These are phyloP conservation scores for Cercis canadensis DNA, from an alignment of 306 rosid species.

Conservation along the genomic window DNA sequence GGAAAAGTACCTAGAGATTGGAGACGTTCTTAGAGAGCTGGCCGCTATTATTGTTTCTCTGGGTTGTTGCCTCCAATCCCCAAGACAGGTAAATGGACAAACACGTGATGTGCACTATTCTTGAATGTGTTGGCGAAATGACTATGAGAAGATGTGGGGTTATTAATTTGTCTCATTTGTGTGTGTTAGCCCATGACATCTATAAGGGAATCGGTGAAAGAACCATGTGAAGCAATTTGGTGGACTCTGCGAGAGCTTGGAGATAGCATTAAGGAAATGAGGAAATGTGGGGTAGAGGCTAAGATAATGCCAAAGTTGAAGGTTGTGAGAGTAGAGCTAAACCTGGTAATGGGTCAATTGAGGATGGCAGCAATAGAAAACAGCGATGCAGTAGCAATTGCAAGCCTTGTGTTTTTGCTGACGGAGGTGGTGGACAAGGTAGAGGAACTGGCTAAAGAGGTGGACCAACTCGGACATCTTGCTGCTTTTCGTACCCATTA, in stretches of 20 bases:
- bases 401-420: constrained; percentile 56
- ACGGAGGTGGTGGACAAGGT: constrained; percentile 64
- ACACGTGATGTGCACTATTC: neutral
- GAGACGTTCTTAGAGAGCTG: constrained; percentile 71
- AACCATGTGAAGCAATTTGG: constrained; percentile 59
- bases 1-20: constrained; percentile 75
- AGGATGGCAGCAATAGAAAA: constrained; percentile 40
- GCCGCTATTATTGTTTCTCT: constrained; percentile 62
- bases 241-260: constrained; percentile 69
- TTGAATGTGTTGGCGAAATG: no score
- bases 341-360: constrained; percentile 31
- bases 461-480: constrained; percentile 62
- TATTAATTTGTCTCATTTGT: neutral
- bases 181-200: constrained; percentile 42
- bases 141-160: no score
- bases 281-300: constrained; percentile 43
- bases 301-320: constrained; percentile 55
- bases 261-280: constrained; percentile 68
- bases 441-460: constrained; percentile 60
- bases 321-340: constrained; percentile 54
- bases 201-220: constrained; percentile 41
- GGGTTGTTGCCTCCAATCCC: constrained; percentile 56
- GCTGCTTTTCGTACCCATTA: constrained; percentile 51
- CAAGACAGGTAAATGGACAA: constrained; percentile 61
- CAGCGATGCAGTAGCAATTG: constrained; percentile 52